Evolutionary conservation across 2,329 filamentous ascomycete species (phyloP).

Genomic region (Magnaporthiopsis incrustans): DNA sequence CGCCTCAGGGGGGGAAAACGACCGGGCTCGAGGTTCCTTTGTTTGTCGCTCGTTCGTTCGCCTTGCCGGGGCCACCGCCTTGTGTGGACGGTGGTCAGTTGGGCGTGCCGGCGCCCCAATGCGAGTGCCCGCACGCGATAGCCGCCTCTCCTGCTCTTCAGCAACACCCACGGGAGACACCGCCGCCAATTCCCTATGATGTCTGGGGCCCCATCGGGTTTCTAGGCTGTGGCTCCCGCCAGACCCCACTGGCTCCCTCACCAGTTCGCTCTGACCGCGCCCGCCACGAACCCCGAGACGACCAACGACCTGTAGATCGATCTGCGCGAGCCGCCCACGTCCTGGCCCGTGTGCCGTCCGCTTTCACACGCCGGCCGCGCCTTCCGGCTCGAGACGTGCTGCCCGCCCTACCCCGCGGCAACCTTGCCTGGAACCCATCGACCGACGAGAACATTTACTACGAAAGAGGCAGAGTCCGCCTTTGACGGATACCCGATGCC

Average conservation of each 20-base stretch:
- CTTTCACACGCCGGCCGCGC: neutral
- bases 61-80: conserved; percentile 3
- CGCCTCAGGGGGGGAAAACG: neutral
- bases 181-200: conserved; percentile 21
- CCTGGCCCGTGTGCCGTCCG: neutral
- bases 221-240: conserved; percentile 31
- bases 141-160: neutral
- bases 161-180: conserved; percentile 6
- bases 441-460: neutral
- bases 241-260: conserved; percentile 17
- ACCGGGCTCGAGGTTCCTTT: neutral
- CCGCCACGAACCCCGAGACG: neutral
- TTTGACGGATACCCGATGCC: conserved; percentile 40
- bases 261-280: neutral
- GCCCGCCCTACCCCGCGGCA: neutral
- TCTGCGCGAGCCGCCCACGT: neutral
- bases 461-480: neutral
- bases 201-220: conserved; percentile 27
- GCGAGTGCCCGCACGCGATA: neutral
- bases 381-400: neutral
- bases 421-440: neutral
- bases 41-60: neutral
- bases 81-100: conserved; percentile 2
- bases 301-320: neutral
- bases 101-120: neutral